Conservation (phyloP, 2,329 filamentous ascomycete genomes). For the Xylaria sp. region DNA sequence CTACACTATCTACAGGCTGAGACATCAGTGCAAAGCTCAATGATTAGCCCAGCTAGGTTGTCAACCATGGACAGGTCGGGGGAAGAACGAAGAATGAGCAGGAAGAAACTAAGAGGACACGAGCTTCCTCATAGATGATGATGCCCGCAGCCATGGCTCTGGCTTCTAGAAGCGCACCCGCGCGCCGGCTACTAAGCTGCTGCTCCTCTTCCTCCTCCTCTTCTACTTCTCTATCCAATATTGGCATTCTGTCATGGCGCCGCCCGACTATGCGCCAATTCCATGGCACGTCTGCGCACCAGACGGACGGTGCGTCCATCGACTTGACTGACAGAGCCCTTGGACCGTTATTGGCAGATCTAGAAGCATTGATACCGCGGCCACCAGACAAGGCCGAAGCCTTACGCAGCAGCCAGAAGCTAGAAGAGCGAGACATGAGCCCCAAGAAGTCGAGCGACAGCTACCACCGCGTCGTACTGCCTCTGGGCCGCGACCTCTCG, state of each 20-base stretch:
- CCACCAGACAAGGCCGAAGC: too few species aligned
- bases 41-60: too few species aligned
- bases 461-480: conserved; percentile 75
- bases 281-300: conserved; percentile 40
- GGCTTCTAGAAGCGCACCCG: conserved; percentile 35
- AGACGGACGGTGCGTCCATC: conserved; percentile 54
- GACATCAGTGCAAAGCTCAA: too few species aligned
- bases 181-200: conserved; percentile 33
- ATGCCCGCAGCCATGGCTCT: conserved; percentile 38
- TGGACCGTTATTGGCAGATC: conserved; percentile 65
- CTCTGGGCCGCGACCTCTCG: conserved; percentile 79
- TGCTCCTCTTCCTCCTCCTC: conserved; percentile 16
- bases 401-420: conserved; percentile 10
- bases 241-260: conserved; percentile 6
- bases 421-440: conserved; percentile 64
- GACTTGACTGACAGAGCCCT: conserved; percentile 52
- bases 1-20: too few species aligned
- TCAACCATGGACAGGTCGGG: too few species aligned
- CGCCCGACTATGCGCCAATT: conserved; percentile 37
- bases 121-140: background rate
- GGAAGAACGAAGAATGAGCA: background rate
- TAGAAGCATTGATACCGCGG: too few species aligned
- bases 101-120: background rate
- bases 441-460: conserved; percentile 78
- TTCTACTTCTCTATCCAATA: background rate